Conservation (phyloP, 139 green algal genomes). For the Coelastrella sp. region DNA sequence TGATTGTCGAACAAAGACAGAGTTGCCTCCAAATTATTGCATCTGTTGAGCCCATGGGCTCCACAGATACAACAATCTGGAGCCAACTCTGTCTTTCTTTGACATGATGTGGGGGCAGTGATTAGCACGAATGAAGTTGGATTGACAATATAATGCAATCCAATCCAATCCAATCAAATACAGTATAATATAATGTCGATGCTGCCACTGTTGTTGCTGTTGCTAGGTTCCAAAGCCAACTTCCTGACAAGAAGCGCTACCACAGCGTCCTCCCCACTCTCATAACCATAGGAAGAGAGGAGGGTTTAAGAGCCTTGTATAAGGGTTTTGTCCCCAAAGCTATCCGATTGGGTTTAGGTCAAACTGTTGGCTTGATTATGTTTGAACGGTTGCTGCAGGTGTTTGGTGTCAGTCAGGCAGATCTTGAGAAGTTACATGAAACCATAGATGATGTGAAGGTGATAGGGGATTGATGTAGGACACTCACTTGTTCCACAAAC, state of each 20-base stretch:
- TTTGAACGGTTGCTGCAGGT: conserved; percentile 53
- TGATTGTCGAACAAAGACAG: too few relatives aligned
- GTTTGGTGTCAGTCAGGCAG: conserved; percentile 22
- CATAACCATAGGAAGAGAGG: conserved; percentile 48
- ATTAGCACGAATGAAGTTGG: too few relatives aligned
- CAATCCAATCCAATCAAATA: too few relatives aligned
- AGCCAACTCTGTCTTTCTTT: too few relatives aligned
- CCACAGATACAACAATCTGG: too few relatives aligned
- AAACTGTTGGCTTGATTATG: conserved; percentile 65
- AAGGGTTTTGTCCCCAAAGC: conserved; percentile 69
- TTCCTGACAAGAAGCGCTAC: conserved; percentile 49
- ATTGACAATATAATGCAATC: too few relatives aligned
- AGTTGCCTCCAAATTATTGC: too few relatives aligned
- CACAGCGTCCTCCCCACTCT: conserved; percentile 41
- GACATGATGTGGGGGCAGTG: too few relatives aligned
- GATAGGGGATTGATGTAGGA: not conserved
- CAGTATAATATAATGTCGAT: not conserved
- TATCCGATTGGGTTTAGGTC: conserved; percentile 62
- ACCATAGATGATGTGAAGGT: conserved; percentile 2
- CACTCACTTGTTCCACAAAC: too few relatives aligned
- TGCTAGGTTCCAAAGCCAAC: conserved; percentile 51
- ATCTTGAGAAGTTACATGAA: not conserved
- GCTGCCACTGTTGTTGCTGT: conserved; percentile 14
- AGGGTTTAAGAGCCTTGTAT: conserved; percentile 60
- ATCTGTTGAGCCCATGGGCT: too few relatives aligned